Evolutionary conservation across 2,329 filamentous ascomycete species (phyloP), one percentile per base, ranked within the genome.

Genomic region (Clonostachys chloroleuca): DNA sequence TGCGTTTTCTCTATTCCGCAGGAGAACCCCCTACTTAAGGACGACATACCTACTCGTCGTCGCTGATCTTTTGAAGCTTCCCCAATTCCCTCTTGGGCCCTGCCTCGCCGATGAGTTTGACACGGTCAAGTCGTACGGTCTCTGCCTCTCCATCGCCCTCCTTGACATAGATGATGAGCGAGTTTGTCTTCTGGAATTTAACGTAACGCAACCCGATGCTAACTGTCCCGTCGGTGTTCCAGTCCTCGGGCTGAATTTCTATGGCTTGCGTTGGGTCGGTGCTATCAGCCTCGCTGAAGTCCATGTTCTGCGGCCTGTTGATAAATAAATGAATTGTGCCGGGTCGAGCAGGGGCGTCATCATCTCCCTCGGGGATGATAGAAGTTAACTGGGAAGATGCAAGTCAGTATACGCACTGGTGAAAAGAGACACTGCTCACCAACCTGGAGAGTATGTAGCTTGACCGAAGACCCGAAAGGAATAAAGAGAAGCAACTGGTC

Each of bases 171-270:
- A 99, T 58, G 16, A 95, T 86, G 57, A 99, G 63, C 51, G 85
- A 94, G 50, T 83, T 87, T 46, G 96, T 87, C 62, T 91, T 95
- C 71, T 97, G 94, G 75, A 97, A 99, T 72, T 96, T 96, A 69
- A 99, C 94, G 61, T 92, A 96, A 13, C 92, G 87, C 58, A 97
- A 71, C 41, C 78, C 70, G 46, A 92, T 70, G 57, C 77, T 87
- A 13, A 83, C 86, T 9, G 89, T 92, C 45, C 84, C 86, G 13
- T 88, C 82, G 41, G 77, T 73, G 65, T 91, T 88, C 92, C 94
- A 99, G 60, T 96, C 89, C 45, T 79, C 76, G 42, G 84, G 74
- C 51, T 78, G 75, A 40, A 99, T 76, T 58, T 85, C 85, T 50
- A 96, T 82, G 45, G 77, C 78, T 68, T 99, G 94, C 14, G 89